Percentiles rank a stretch among this genome's conserved stretches.
Conservation (phyloP, 805 yeast species). For the Saturnispora zaruensis region DNA sequence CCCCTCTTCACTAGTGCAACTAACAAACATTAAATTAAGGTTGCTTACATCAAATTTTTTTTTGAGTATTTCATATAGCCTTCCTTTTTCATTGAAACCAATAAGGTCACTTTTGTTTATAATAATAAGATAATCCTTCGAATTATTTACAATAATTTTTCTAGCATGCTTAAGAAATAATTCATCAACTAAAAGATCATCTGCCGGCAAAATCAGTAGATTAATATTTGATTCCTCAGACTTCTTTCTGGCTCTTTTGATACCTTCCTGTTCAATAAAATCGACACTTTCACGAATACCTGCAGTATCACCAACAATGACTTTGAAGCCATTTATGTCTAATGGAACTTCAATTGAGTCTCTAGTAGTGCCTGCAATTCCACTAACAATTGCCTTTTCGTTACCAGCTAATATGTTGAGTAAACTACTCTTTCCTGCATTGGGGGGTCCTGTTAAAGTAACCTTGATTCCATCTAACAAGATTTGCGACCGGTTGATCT, state of each 20-base stretch:
- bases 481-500: constrained; percentile 50
- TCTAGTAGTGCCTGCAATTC: constrained; percentile 88
- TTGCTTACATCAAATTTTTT: constrained; percentile 22
- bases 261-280: constrained; percentile 60
- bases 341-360: constrained; percentile 77
- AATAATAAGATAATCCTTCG: constrained; percentile 31
- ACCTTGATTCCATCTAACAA: constrained; percentile 65
- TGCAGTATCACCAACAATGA: constrained; percentile 85
- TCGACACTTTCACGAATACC: constrained; percentile 54
- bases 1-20: constrained; percentile 54
- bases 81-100: constrained; percentile 1
- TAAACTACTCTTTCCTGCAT: constrained; percentile 91
- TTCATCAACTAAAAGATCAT: constrained; percentile 27
- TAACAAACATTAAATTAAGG: constrained; percentile 34
- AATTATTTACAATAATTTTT: constrained; percentile 16
- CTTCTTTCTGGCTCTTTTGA: constrained; percentile 59
- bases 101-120: constrained; percentile 56
- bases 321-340: constrained; percentile 77
- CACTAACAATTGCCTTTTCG: constrained; percentile 86
- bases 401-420: constrained; percentile 66
- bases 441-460: constrained; percentile 82
- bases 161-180: constrained; percentile 35
- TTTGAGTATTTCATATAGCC: constrained; percentile 17
- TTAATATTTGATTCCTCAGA: constrained; percentile 58
- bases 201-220: constrained; percentile 50